Base-by-base conservation (phyloP, 2,329 filamentous ascomycete species). In the Lecanoromycetidae sp. region DNA sequence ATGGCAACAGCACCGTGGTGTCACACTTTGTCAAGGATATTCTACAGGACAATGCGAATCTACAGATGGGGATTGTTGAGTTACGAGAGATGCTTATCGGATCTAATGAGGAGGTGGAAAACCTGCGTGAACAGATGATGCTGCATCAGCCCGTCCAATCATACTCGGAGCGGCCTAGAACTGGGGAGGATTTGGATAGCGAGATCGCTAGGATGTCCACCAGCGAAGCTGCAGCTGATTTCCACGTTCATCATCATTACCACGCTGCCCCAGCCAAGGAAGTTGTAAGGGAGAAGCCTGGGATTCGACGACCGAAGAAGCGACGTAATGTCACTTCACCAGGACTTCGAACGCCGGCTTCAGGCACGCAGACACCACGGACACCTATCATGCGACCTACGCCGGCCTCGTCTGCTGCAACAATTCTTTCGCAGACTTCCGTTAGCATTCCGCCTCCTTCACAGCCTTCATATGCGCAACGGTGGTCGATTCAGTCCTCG, bases 21-120 rank as follows among this genome's bases (percentile, higher is more conserved):
- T 88, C 86, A 17, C 86, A 93, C 60, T 96, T 98, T 57, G 91
- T 98, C 47, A 87, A 88, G 56, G 91, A 96, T 61, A 84, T 98
- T 47, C 71, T 98, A 15, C 82, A 94, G 58, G 91, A 98, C 63
- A 98, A 98, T 60, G 87, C 88, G 8, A 94, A 87, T 56, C 69
- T 98, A 36, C 91, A 98, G 62, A 75, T 91, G 53, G 87, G 87
- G 13, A 93, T 96, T 50, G 78, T 88, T 44, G 91, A 98, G 66
- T 68, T 98, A 39, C 76, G 88, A 15, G 88, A 94, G 61, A 81
- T 98, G 79, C 72, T 98, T 19, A 76, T 87, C 58, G 87, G 78
- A 60, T 94, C 90, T 3, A 94, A 96, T 58, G 85, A 94, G 57
- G 90, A 98, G 65, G 91, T 96, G 3, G 87, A 94, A 61, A 77